These are phyloP conservation scores for Lentinula detonsa DNA, from an alignment of 768 basidiomycete species.

Conservation along the genomic window DNA sequence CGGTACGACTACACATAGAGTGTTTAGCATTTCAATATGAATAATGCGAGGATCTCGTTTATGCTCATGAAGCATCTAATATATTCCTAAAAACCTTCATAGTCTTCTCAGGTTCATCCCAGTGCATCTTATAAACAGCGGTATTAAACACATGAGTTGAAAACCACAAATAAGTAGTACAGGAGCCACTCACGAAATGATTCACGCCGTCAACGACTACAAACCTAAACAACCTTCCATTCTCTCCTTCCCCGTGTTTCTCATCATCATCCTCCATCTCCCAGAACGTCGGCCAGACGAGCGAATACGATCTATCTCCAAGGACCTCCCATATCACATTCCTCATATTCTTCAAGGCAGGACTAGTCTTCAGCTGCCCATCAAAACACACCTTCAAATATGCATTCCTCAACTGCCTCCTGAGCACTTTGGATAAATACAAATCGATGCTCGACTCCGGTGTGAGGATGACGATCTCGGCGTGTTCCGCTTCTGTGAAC, in stretches of 20 bases:
- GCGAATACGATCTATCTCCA: background rate
- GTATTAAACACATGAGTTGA: no score
- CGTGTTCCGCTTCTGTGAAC: conserved; percentile 12
- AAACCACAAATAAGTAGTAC: background rate
- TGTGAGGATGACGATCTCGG: conserved; percentile 7
- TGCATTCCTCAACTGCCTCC: background rate
- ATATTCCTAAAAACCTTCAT: background rate
- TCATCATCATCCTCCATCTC: conserved; percentile 2
- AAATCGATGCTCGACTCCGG: background rate
- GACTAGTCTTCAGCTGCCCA: background rate
- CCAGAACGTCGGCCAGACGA: conserved; percentile 2
- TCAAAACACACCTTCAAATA: background rate
- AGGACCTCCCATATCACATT: background rate
- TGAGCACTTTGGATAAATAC: background rate
- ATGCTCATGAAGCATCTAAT: background rate
- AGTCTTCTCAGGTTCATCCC: background rate
- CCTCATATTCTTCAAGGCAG: background rate
- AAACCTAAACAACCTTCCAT: background rate
- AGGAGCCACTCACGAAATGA: conserved; percentile 1
- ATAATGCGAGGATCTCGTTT: no score
- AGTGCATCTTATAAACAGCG: background rate
- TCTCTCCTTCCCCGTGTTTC: background rate
- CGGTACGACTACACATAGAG: no score
- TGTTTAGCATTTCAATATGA: no score
- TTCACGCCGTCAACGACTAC: background rate